Evolutionary conservation across 192 early-diverging fungal genomes (phyloP).

Genomic region (Backusella tuberculispora): DNA sequence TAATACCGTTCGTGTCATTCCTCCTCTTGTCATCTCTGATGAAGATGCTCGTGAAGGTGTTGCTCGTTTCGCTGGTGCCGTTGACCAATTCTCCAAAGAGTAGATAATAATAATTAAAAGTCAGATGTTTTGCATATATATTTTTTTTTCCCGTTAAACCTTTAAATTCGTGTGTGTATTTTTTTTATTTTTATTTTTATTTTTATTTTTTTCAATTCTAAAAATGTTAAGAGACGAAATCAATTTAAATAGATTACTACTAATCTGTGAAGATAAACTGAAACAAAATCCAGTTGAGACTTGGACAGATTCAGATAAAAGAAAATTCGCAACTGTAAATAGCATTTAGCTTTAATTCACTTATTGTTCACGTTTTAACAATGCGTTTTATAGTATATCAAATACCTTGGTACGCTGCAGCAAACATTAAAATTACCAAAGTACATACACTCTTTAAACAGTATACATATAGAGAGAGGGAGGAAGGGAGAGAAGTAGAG

Average conservation of each 20-base stretch:
- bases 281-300: constrained; percentile 22
- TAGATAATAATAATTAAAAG: background rate
- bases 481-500: too few species aligned
- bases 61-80: constrained; percentile 69
- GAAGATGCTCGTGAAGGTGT: constrained; percentile 80
- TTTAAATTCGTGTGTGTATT: constrained; percentile 1
- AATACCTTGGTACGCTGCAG: constrained; percentile 25
- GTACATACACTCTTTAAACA: too few species aligned
- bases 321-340: constrained; percentile 35
- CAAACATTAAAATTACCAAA: background rate
- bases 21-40: constrained; percentile 81
- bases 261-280: constrained; percentile 28
- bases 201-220: too few species aligned
- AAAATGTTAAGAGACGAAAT: constrained; percentile 29
- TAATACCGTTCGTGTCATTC: constrained; percentile 93
- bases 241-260: constrained; percentile 31
- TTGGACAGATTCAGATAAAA: constrained; percentile 32
- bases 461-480: background rate
- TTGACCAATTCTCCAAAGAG: constrained; percentile 36
- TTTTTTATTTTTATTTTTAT: background rate
- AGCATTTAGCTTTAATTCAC: background rate
- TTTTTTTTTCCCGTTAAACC: constrained; percentile 6
- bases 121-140: constrained; percentile 5
- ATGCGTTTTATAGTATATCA: constrained; percentile 34
- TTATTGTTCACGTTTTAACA: background rate